Conservation (phyloP, 2,329 filamentous ascomycete genomes). For the Colletotrichum theobromicola region DNA sequence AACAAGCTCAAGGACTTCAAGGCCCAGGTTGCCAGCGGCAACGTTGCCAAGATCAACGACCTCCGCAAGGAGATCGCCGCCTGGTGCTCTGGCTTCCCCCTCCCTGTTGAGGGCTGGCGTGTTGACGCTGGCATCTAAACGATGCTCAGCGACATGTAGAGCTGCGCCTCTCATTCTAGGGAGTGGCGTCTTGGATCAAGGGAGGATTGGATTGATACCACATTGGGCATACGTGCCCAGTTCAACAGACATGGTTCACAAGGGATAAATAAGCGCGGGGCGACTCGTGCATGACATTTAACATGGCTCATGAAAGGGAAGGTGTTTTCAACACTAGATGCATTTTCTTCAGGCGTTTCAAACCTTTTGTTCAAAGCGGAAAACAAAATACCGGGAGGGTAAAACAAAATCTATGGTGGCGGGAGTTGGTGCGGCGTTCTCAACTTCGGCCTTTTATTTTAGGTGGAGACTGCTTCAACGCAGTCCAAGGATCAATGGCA, state of each 20-base stretch:
- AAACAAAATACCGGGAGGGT: conserved; percentile 13
- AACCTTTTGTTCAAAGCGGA: conserved; percentile 19
- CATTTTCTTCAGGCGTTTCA: conserved; percentile 41
- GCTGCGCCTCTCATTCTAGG: background rate
- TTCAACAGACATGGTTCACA: conserved; percentile 20
- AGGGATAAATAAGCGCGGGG: conserved; percentile 15
- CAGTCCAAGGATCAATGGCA: conserved; percentile 14
- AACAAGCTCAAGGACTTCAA: conserved; percentile 99
- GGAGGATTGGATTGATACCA: conserved; percentile 7
- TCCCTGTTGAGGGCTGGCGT: conserved; percentile 81
- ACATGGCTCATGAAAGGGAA: conserved; percentile 26
- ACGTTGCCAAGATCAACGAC: conserved; percentile 80
- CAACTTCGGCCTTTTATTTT: conserved; percentile 20
- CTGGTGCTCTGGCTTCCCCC: conserved; percentile 91
- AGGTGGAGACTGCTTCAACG: conserved; percentile 21
- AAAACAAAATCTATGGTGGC: conserved; percentile 18
- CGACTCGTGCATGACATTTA: conserved; percentile 21
- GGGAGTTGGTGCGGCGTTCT: conserved; percentile 32
- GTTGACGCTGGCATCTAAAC: conserved; percentile 62
- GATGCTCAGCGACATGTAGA: background rate
- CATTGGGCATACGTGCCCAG: background rate
- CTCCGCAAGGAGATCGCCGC: conserved; percentile 87
- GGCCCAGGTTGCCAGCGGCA: conserved; percentile 81
- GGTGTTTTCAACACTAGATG: conserved; percentile 26
- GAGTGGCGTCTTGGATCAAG: background rate